These are phyloP conservation scores for Cladosporium cucumerinum DNA, from an alignment of 2,329 filamentous ascomycete genomes.

Conservation along the genomic window DNA sequence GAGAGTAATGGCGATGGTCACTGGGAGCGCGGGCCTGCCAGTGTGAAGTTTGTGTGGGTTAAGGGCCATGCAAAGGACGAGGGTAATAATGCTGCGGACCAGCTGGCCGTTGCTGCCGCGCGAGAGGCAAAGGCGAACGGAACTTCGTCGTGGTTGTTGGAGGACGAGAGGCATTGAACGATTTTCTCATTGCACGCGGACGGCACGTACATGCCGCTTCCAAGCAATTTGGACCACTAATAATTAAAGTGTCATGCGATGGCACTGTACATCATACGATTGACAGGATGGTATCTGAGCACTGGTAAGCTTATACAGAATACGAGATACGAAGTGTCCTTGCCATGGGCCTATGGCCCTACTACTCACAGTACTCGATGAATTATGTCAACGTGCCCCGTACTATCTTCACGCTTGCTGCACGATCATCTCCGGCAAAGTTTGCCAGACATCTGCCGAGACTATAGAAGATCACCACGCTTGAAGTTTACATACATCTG, in stretches of 20 bases:
- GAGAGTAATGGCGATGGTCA: slow-evolving; percentile 17
- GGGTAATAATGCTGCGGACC: slow-evolving; percentile 80
- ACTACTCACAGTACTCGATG: not conserved
- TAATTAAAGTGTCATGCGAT: not conserved
- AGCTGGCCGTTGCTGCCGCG: slow-evolving; percentile 68
- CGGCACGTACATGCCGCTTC: not conserved
- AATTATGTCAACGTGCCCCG: not conserved
- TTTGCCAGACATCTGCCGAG: slow-evolving; percentile 2
- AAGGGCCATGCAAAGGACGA: slow-evolving; percentile 73
- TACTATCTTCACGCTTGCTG: not conserved
- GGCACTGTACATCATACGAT: not conserved
- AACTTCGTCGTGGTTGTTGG: not conserved
- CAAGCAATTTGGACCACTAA: not conserved
- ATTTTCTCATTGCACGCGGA: not conserved
- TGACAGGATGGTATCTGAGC: not conserved
- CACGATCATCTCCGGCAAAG: not conserved
- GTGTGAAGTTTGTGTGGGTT: slow-evolving; percentile 72
- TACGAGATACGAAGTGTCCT: not conserved
- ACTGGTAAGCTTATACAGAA: not conserved
- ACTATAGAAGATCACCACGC: not conserved
- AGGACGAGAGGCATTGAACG: not conserved
- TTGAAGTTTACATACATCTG: not conserved
- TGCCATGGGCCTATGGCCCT: not conserved
- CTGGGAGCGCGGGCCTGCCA: slow-evolving; percentile 34
- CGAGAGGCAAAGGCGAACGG: slow-evolving; percentile 34